A percentile compares a stretch with the other conserved stretches of the same genome.
phyloP scores from a whole-genome alignment of 805 yeast genomes.

The Nematodospora valgi region DNA sequence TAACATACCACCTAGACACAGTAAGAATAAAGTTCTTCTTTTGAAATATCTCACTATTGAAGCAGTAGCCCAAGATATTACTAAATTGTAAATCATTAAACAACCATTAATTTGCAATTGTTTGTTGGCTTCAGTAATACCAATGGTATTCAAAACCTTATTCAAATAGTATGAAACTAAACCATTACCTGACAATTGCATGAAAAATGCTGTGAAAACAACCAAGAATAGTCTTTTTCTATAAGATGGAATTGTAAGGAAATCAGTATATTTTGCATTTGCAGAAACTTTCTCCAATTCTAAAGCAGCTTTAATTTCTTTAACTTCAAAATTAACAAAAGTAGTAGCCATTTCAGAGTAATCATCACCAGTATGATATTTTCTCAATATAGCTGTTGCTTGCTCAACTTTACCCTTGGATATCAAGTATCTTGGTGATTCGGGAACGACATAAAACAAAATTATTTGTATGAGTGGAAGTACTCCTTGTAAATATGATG shows the following conservation, averaged over 20 bases:
- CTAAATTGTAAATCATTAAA: slow-evolving; percentile 46
- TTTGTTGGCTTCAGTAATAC: slow-evolving; percentile 43
- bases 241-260: slow-evolving; percentile 34
- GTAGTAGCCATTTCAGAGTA: slow-evolving; percentile 21
- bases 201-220: slow-evolving; percentile 29
- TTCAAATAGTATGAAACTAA: slow-evolving; percentile 49
- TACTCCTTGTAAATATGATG: slow-evolving; percentile 48
- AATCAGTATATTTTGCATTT: slow-evolving; percentile 35
- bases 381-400: slow-evolving; percentile 40
- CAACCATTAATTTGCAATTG: slow-evolving; percentile 52
- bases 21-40: slow-evolving; percentile 26
- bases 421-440: slow-evolving; percentile 46
- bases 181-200: slow-evolving; percentile 52
- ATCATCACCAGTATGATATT: slow-evolving; percentile 38
- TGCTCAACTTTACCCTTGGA: slow-evolving; percentile 39
- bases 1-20: slow-evolving; percentile 26
- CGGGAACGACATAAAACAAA: slow-evolving; percentile 42
- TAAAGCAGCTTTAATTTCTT: slow-evolving; percentile 37
- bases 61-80: slow-evolving; percentile 21
- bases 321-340: slow-evolving; percentile 36
- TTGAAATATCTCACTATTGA: slow-evolving; percentile 19
- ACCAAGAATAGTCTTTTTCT: slow-evolving; percentile 41
- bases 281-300: slow-evolving; percentile 37
- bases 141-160: slow-evolving; percentile 50
- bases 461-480: slow-evolving; percentile 41